Conservation (phyloP, 495 filamentous ascomycete species). For the Polyplosphaeria fusca region DNA sequence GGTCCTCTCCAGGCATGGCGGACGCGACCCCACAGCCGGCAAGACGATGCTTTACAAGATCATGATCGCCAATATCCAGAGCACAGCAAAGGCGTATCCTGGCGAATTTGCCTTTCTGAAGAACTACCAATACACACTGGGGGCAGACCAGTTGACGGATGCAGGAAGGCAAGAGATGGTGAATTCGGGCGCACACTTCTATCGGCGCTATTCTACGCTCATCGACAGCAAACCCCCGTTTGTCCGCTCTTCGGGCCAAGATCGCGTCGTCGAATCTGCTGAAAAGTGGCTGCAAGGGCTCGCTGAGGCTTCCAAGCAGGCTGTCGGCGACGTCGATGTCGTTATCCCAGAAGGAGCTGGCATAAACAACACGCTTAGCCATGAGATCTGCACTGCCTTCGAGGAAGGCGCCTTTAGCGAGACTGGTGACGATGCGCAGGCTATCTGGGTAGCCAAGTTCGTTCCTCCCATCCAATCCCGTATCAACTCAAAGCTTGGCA, state of each 20-base stretch:
- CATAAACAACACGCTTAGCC: conserved; percentile 75
- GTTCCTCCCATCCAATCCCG: conserved; percentile 58
- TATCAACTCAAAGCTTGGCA: conserved; percentile 60
- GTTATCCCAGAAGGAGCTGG: conserved; percentile 60
- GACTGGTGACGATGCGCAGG: conserved; percentile 50
- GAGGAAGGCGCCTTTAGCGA: conserved; percentile 47
- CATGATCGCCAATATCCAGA: conserved; percentile 54
- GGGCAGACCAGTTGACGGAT: conserved; percentile 67
- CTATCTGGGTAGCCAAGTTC: conserved; percentile 55
- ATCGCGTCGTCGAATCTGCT: conserved; percentile 71
- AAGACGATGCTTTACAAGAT: conserved; percentile 48
- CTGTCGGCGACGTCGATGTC: conserved; percentile 45
- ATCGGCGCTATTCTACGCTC: conserved; percentile 62
- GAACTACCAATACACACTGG: conserved; percentile 68
- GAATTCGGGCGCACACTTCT: conserved; percentile 71
- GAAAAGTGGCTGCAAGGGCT: conserved; percentile 71
- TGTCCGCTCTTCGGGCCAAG: conserved; percentile 64
- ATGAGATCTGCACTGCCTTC: conserved; percentile 65
- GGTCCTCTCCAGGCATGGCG: conserved; percentile 78
- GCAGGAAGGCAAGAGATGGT: conserved; percentile 73
- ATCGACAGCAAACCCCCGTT: conserved; percentile 59
- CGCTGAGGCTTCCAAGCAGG: conserved; percentile 52
- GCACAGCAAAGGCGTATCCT: conserved; percentile 52
- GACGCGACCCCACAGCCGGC: conserved; percentile 65
- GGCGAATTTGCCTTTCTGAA: conserved; percentile 62